Percentiles rank a stretch among this genome's conserved stretches.
Conservation (phyloP, 805 yeast species). For the Ogataea saltuana region DNA sequence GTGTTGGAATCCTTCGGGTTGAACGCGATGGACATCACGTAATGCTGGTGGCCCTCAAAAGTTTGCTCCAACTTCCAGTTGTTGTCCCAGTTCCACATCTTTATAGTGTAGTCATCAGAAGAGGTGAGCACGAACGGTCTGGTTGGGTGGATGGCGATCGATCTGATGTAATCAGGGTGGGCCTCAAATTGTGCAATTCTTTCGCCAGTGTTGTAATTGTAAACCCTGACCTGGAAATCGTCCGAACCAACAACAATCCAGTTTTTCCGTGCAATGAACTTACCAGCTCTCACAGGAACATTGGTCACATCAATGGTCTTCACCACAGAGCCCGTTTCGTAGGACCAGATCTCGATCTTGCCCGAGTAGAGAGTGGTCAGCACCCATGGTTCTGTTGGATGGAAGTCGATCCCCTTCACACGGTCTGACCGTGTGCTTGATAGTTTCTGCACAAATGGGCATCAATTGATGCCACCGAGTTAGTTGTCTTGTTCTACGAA, state of each 20-base stretch:
- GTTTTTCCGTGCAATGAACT: constrained; percentile 91
- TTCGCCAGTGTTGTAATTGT: constrained; percentile 94
- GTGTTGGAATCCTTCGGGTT: constrained; percentile 98
- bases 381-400: constrained; percentile 97
- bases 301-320: constrained; percentile 94
- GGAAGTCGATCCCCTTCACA: constrained; percentile 97
- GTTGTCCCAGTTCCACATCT: constrained; percentile 97
- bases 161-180: constrained; percentile 94
- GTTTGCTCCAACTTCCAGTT: constrained; percentile 88
- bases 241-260: constrained; percentile 97
- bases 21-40: constrained; percentile 90
- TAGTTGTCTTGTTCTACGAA: not conserved
- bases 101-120: constrained; percentile 88
- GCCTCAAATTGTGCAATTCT: constrained; percentile 95
- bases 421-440: constrained; percentile 92
- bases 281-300: constrained; percentile 94
- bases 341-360: constrained; percentile 89
- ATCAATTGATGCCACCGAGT: not conserved
- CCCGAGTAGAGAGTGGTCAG: constrained; percentile 90
- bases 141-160: constrained; percentile 91
- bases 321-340: constrained; percentile 80
- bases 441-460: constrained; percentile 52
- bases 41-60: constrained; percentile 95
- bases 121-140: constrained; percentile 87
- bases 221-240: constrained; percentile 91